Evolutionary conservation across 2,329 filamentous ascomycete genomes (phyloP), one percentile per base, ranked within the genome.

Genomic region (Tympanopsis confertula): DNA sequence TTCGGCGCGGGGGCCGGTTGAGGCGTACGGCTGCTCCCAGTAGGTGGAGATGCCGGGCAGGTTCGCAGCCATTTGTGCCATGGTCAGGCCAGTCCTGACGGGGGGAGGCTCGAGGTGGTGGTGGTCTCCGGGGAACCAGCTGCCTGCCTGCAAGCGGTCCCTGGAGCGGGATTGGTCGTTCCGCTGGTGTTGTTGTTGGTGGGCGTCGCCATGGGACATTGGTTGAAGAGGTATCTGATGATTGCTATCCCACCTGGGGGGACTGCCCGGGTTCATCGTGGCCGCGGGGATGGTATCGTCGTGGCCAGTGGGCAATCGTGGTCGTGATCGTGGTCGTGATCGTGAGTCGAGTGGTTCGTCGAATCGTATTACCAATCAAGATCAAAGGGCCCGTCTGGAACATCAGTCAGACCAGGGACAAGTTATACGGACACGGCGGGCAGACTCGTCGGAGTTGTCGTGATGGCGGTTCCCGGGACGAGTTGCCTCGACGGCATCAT

Each of bases 31-130:
- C 33, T 68, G 58, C 39, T 66, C 65, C 71, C 71, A 75, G 44
- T 72, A 73, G 1, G 65, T 65, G 29, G 67, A 66, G 40, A 71
- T 57, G 26, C 59, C 57, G 2, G 65, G 60, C 20, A 65, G 48
- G 38, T 56, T 63, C 26, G 56, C 51, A 4, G 55, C 47, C 48
- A 53, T 50, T 36, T 50, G 42, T 13, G 50, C 45, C n/a, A 51
- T 45, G 18, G 47, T 50, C 7, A 5, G 48, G 42, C 22, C 46
- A 43, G 29, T 40, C 35, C 35, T 41, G 47, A 18, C 47, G 43
- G 30, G 15, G 13, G 17, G 13, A 35, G 28, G 7, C 18, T 41
- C 30, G 29, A 39, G 32, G 4, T 37, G 13, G 19, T 20, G 15
- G 26, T 13, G 22, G 18, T 13, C 30, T 19, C 15, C 37, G 22